A percentile compares a stretch with the other conserved stretches of the same genome.
phyloP scores from a whole-genome alignment of 2,329 filamentous ascomycete species.

The Colletotrichum incanum region DNA sequence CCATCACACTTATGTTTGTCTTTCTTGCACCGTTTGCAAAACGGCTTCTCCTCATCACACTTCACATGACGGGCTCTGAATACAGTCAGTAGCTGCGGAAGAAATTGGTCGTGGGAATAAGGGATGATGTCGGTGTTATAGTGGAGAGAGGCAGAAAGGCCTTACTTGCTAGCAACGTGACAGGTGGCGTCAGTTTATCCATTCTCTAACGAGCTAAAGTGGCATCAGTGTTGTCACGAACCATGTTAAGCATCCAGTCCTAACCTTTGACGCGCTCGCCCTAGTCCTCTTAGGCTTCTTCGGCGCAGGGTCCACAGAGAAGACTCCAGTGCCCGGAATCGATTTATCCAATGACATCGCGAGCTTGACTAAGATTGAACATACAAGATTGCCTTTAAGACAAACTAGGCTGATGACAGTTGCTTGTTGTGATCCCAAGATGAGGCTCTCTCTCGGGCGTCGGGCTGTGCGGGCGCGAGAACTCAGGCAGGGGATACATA shows the following conservation, averaged over 20 bases:
- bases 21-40: conserved; percentile 39
- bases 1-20: conserved; percentile 42
- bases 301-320: conserved; percentile 22
- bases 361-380: not conserved
- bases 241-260: conserved; percentile 43
- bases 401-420: not conserved
- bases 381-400: not conserved
- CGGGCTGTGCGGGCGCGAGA: conserved; percentile 26
- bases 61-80: conserved; percentile 43
- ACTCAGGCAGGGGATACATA: conserved; percentile 16
- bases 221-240: conserved; percentile 40
- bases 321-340: conserved; percentile 37
- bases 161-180: conserved; percentile 37
- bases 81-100: conserved; percentile 5
- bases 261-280: conserved; percentile 39
- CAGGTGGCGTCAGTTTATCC: conserved; percentile 18
- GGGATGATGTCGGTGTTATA: not conserved
- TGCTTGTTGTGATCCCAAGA: conserved; percentile 1
- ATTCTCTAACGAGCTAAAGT: conserved; percentile 21
- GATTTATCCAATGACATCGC: conserved; percentile 32
- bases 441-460: conserved; percentile 9
- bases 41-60: conserved; percentile 43
- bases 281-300: conserved; percentile 35
- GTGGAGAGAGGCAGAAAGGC: conserved; percentile 12
- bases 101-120: not conserved